Evolutionary conservation across 805 yeast species (phyloP), one percentile per base, ranked within the genome.

Genomic region (Yueomyces sp.): DNA sequence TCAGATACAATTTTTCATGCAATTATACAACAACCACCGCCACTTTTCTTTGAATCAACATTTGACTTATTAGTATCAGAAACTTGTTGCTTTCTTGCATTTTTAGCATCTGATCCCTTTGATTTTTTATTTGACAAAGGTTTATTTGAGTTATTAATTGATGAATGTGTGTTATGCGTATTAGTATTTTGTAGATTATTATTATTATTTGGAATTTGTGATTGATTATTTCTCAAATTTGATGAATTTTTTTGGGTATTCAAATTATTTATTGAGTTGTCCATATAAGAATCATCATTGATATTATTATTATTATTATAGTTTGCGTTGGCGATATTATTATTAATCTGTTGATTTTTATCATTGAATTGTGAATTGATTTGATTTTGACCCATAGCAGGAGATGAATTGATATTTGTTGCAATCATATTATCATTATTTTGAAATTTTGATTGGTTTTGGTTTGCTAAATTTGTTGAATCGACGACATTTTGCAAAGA

Each of bases 21-120:
- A 44, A 63, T 60, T 26, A 57, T 47, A 55, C 68, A 64, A 51
- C 69, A 65, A 5, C 61, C 58, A 44, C 66, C 63, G 12, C 54
- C 50, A 27, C 60, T 48, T 26, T 42, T 34, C 39, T 45, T 45
- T 19, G 19, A 19, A 19, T 19, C 41, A 26, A 26, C n/a, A 8
- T 19, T 26, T 26, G 41, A 11, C 28, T 33, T 30, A 6, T 32
- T 6, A 11, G 32, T 12, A 9, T 19, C 19, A 19, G 28, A 42
- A 5, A 46, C 28, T 36, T 42, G 46, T 26, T 47, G 37, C 12
- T 37, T 30, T 45, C 49, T 48, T 37, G 46, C 34, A 7, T 38
- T 12, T 32, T 47, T 48, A 26, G 45, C 38, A 3, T 42, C 29
- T 39, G 12, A 31, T 31, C 11, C 11, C 34, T 31, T 31, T 7